phyloP scores from a whole-genome alignment of 1,139 yeast genomes.

The Pichia sp. region DNA sequence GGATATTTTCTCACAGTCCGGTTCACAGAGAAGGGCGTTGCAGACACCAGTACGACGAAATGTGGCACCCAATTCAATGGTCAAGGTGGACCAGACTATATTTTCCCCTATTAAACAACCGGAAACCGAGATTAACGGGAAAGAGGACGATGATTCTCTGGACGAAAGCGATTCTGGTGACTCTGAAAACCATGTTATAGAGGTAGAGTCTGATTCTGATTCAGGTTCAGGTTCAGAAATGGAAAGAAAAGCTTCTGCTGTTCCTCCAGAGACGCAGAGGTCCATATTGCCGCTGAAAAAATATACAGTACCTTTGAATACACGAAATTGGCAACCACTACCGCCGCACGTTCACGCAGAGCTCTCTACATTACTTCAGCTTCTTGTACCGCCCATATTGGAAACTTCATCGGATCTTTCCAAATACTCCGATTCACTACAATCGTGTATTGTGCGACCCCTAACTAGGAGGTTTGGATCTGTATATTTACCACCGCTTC shows the following conservation, averaged over 20 bases:
- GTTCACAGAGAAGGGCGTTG: background rate
- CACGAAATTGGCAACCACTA: constrained; percentile 20
- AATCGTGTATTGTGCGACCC: constrained; percentile 17
- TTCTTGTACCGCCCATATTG: constrained; percentile 9
- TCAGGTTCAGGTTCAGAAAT: no score
- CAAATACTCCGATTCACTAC: constrained; percentile 5
- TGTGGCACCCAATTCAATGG: constrained; percentile 8
- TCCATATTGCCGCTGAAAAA: no score
- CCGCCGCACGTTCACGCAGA: constrained; percentile 14
- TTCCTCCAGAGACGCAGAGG: no score
- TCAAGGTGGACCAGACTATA: constrained; percentile 7
- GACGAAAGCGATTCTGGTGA: background rate
- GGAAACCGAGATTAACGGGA: background rate
- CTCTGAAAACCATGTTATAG: background rate
- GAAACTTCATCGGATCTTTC: background rate
- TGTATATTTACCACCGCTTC: constrained; percentile 21
- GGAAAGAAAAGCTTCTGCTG: no score
- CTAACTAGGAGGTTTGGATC: constrained; percentile 16
- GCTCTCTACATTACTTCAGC: constrained; percentile 10
- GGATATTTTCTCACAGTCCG: background rate
- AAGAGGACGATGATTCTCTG: background rate
- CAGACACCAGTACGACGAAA: constrained; percentile 7
- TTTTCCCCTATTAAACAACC: constrained; percentile 10
- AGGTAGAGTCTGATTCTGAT: background rate
- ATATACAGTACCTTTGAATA: constrained; percentile 14